A percentile compares a stretch with the other conserved stretches of the same genome.
These are phyloP conservation scores for Cryptosporidium xiaoi DNA, from an alignment of 169 alveolate species.

Conservation along the genomic window DNA sequence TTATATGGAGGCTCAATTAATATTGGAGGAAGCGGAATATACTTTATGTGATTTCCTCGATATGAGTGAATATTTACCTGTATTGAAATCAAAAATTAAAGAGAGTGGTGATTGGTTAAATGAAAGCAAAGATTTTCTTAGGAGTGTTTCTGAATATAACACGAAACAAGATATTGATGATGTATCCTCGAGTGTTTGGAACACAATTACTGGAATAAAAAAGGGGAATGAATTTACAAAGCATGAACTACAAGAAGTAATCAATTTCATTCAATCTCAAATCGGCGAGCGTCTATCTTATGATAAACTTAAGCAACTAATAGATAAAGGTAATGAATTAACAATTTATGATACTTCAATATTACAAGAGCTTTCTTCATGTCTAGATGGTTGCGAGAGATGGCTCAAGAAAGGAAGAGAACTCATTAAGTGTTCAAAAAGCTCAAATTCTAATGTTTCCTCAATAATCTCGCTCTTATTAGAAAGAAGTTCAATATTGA, in stretches of 20 bases:
- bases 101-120: conserved; percentile 47
- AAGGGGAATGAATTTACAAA: conserved; percentile 42
- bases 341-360: conserved; percentile 60
- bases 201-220: conserved; percentile 35
- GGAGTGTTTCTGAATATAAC: conserved; percentile 33
- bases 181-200: conserved; percentile 69
- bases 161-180: conserved; percentile 46
- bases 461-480: conserved; percentile 2
- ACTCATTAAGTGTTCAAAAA: conserved; percentile 15
- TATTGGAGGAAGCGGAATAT: conserved; percentile 70
- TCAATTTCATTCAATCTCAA: conserved; percentile 20
- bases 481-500: conserved; percentile 27
- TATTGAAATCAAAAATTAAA: conserved; percentile 9
- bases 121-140: conserved; percentile 51
- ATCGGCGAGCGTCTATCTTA: conserved; percentile 14
- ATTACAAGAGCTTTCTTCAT: conserved; percentile 38
- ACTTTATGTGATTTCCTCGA: conserved; percentile 54
- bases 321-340: conserved; percentile 57
- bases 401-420: conserved; percentile 59
- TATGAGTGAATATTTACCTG: conserved; percentile 65
- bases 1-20: conserved; percentile 57
- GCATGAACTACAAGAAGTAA: conserved; percentile 27
- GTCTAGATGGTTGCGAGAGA: conserved; percentile 52
- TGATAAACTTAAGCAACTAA: conserved; percentile 45
- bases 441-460: conserved; percentile 3